Conservation (phyloP, 805 yeast genomes). For the Myxozyma vanderwaltii region DNA sequence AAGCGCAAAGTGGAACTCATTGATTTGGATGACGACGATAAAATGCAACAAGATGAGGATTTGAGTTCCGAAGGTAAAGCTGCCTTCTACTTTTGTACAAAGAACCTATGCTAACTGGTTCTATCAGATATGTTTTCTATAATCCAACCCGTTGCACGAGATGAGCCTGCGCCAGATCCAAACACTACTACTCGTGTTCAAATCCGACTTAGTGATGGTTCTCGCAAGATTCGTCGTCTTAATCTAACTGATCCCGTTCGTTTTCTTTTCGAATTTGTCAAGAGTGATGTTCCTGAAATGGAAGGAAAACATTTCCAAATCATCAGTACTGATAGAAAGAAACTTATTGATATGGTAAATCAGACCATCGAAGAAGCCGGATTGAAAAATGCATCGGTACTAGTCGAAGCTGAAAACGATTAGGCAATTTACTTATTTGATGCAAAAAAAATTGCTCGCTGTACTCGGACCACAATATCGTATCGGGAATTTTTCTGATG, state of each 20-base stretch:
- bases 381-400: slow-evolving; percentile 75
- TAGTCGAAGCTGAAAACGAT: slow-evolving; percentile 57
- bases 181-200: slow-evolving; percentile 74
- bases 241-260: slow-evolving; percentile 58
- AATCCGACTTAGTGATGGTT: slow-evolving; percentile 86
- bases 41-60: slow-evolving; percentile 19
- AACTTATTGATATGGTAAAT: slow-evolving; percentile 57
- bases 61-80: slow-evolving; percentile 11
- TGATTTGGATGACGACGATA: slow-evolving; percentile 34
- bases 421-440: neutral
- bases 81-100: neutral
- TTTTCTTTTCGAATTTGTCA: slow-evolving; percentile 65
- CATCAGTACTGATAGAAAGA: slow-evolving; percentile 52
- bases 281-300: slow-evolving; percentile 54
- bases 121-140: slow-evolving; percentile 44
- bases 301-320: slow-evolving; percentile 52
- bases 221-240: slow-evolving; percentile 73
- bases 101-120: neutral
- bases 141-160: slow-evolving; percentile 55
- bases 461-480: neutral
- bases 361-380: slow-evolving; percentile 71
- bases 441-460: too few relatives aligned
- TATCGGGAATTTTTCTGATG: too few relatives aligned
- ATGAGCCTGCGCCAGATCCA: slow-evolving; percentile 65
- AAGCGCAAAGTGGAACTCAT: slow-evolving; percentile 37